These are phyloP conservation scores for Penicillium taxi DNA, from an alignment of 495 filamentous ascomycete genomes.

Conservation along the genomic window DNA sequence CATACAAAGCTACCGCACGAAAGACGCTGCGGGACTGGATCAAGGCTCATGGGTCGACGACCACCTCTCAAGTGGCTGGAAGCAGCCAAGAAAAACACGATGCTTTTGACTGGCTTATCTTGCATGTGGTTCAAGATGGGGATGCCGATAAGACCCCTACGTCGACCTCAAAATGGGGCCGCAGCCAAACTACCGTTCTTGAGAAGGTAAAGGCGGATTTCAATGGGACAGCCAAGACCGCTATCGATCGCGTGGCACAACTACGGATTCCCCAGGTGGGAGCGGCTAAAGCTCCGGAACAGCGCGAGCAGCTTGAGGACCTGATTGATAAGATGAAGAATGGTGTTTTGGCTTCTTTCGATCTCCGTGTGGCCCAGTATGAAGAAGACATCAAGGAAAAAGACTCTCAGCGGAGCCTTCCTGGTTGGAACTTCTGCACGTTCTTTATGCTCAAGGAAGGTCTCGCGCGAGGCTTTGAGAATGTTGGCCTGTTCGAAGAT, in stretches of 20 bases:
- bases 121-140: slow-evolving; percentile 70
- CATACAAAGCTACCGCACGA: slow-evolving; percentile 72
- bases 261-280: slow-evolving; percentile 56
- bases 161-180: slow-evolving; percentile 70
- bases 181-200: slow-evolving; percentile 68
- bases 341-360: slow-evolving; percentile 81
- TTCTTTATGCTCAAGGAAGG: slow-evolving; percentile 98
- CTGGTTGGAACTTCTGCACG: slow-evolving; percentile 98
- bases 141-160: slow-evolving; percentile 61
- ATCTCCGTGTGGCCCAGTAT: slow-evolving; percentile 84
- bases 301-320: slow-evolving; percentile 69
- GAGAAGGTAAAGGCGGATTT: slow-evolving; percentile 91
- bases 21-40: slow-evolving; percentile 86
- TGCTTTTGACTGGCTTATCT: slow-evolving; percentile 92
- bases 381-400: slow-evolving; percentile 95
- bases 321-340: slow-evolving; percentile 79
- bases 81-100: slow-evolving; percentile 73
- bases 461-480: slow-evolving; percentile 87
- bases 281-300: slow-evolving; percentile 53
- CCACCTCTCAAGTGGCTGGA: slow-evolving; percentile 23
- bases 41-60: slow-evolving; percentile 57
- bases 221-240: slow-evolving; percentile 72
- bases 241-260: slow-evolving; percentile 75
- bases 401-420: slow-evolving; percentile 77
- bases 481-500: slow-evolving; percentile 91